Base-by-base conservation (phyloP, 2,329 filamentous ascomycete species). In the Emericellopsis atlantica region DNA sequence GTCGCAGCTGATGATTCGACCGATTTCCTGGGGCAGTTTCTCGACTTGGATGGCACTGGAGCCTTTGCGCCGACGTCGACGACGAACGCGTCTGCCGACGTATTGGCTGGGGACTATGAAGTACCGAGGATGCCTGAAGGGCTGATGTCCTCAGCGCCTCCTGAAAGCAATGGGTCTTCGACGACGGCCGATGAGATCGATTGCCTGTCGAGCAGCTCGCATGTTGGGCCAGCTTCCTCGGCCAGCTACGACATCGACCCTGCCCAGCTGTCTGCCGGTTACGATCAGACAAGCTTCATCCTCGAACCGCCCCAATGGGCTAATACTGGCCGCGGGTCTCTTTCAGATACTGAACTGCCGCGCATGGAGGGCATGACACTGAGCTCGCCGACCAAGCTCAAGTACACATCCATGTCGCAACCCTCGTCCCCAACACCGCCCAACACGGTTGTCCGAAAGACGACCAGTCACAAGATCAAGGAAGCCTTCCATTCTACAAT, bases 281-380 rank as follows among this genome's bases (percentile, higher is more conserved):
- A 26, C 11, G n/a, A 35, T 7, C 23, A 43, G n/a, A 12, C 6
- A 16, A n/a, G 16, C 32, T 22, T 32, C 22, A 40, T 32, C 8
- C 16, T 18, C 16, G 21, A 14, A 15, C 33, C 40, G 7, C 49
- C 51, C 15, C 49, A 50, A 26, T 44, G 48, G 29, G 45, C 49
- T 5, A 46, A 49, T 39, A 44, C 57, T 11, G 54, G 54, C 32
- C 54, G 55, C 12, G 60, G 53, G 21, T 66, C 64, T 43, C 64
- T 70, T 53, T 69, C 66, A 4, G 66, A 70, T 45, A 64, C 64
- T 32, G 66, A 69, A 47, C 55, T 70, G n/a, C 57, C 66, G 8
- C 56, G 60, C 24, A 56, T 70, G 3, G 65, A 69, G 46, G 62
- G 62, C n/a, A 69, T 70, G 46, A 65, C 64, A n/a, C 48, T 69